Percentiles rank a stretch among this genome's conserved stretches.
These are phyloP conservation scores for Coelastrella sp. DNA, from an alignment of 139 green algal species.

Conservation along the genomic window DNA sequence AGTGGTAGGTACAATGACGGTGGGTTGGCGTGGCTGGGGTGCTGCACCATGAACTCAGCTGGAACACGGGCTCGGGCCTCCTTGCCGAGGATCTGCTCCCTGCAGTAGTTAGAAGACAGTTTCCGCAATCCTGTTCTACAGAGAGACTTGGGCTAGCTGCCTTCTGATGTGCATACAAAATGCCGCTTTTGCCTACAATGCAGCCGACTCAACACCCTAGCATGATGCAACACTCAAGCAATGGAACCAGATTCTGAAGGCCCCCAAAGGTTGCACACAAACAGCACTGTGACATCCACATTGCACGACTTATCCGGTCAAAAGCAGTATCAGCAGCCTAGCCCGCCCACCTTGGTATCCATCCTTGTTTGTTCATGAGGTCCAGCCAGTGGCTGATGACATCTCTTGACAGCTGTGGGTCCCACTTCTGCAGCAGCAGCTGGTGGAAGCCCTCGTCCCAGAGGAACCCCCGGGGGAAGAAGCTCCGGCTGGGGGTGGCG, in stretches of 20 bases:
- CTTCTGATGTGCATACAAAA: no score
- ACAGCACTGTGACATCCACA: no score
- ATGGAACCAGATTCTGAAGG: no score
- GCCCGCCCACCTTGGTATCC: conserved; percentile 59
- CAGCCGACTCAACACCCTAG: no score
- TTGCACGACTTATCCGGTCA: no score
- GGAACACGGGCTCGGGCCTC: conserved; percentile 87
- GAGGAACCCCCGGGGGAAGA: conserved; percentile 97
- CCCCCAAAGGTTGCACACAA: no score
- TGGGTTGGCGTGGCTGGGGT: conserved; percentile 89
- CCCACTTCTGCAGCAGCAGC: conserved; percentile 82
- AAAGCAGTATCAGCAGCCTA: no score
- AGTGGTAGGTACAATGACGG: conserved; percentile 93
- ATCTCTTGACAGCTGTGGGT: conserved; percentile 77
- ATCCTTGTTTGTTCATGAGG: conserved; percentile 84
- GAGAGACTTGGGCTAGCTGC: no score
- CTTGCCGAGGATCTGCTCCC: conserved; percentile 86
- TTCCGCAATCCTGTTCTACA: background rate
- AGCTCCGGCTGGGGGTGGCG: conserved; percentile 86
- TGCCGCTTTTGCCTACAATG: no score
- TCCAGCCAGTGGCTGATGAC: conserved; percentile 94
- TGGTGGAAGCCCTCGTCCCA: conserved; percentile 99
- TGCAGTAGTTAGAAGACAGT: background rate
- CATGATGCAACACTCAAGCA: no score
- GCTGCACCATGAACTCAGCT: conserved; percentile 92